A percentile compares a stretch with the other conserved stretches of the same genome.
Conservation (phyloP, 768 basidiomycete genomes). For the Hygrophorus pudorinus region DNA sequence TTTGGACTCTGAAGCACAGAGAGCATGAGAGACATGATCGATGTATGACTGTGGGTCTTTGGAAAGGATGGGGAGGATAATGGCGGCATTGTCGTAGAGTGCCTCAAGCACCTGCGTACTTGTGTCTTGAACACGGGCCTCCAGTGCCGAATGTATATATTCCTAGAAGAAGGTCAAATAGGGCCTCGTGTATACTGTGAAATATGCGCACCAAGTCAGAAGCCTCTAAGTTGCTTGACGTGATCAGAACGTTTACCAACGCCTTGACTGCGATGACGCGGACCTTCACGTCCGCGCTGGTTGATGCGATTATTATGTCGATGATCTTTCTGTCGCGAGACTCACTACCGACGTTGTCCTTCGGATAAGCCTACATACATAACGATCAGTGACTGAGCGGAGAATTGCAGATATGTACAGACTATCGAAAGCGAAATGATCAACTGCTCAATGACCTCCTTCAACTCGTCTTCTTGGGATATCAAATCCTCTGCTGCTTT, state of each 20-base stretch:
- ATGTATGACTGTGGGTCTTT: constrained; percentile 36
- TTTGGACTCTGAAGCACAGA: constrained; percentile 29
- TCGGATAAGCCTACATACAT: neutral
- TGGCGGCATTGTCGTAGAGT: constrained; percentile 47
- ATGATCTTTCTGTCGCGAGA: constrained; percentile 9
- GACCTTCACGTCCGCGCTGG: constrained; percentile 49
- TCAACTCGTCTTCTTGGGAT: constrained; percentile 24
- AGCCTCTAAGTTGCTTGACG: constrained; percentile 20
- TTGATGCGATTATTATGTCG: constrained; percentile 45
- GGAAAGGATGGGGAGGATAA: constrained; percentile 35
- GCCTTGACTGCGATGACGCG: constrained; percentile 51
- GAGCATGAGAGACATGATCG: constrained; percentile 26
- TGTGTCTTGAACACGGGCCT: constrained; percentile 61
- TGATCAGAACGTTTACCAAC: constrained; percentile 31
- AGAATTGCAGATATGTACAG: constrained; percentile 8
- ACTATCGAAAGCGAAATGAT: constrained; percentile 52
- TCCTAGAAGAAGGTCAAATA: constrained; percentile 24
- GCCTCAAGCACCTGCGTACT: constrained; percentile 50
- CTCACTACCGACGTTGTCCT: neutral
- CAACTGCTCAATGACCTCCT: constrained; percentile 41
- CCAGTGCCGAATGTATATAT: constrained; percentile 51
- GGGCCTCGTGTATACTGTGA: neutral
- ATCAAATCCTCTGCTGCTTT: constrained; percentile 27
- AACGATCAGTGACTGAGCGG: neutral
- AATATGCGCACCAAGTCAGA: constrained; percentile 32